phyloP scores from a whole-genome alignment of 176 grass and related monocot genomes.

The Tillandsia fasciculata region DNA sequence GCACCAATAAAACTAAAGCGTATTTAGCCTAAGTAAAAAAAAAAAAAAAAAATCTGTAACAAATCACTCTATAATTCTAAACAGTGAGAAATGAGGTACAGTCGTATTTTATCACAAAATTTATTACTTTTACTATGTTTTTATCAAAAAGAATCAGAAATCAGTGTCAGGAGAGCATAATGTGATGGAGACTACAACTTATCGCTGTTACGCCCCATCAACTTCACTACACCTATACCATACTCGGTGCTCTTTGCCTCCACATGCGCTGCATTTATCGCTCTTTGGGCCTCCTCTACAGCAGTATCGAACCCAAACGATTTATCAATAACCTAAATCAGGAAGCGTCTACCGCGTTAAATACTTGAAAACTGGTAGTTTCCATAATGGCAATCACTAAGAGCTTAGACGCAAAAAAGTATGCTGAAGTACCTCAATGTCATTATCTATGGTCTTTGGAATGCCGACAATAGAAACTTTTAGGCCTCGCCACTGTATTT shows the following conservation, averaged over 20 bases:
- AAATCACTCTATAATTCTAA: too few relatives aligned
- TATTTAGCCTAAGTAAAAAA: background rate
- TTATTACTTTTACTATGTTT: background rate
- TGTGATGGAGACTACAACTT: slow-evolving; percentile 22
- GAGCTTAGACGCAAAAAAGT: slow-evolving; percentile 1
- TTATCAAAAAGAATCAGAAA: slow-evolving; percentile 7
- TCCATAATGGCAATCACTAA: slow-evolving; percentile 19
- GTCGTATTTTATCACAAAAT: too few relatives aligned
- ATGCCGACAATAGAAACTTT: too few relatives aligned
- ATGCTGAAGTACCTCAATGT: too few relatives aligned
- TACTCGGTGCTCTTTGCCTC: slow-evolving; percentile 86
- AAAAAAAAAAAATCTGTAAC: background rate
- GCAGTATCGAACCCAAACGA: slow-evolving; percentile 98
- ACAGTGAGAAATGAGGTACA: too few relatives aligned
- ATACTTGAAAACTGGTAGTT: background rate
- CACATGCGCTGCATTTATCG: slow-evolving; percentile 95
- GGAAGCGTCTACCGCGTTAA: background rate
- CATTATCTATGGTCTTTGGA: too few relatives aligned
- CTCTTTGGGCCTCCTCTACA: slow-evolving; percentile 95
- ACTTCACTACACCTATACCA: slow-evolving; percentile 89
- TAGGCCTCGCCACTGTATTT: slow-evolving; percentile 60
- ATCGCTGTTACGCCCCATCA: slow-evolving; percentile 99
- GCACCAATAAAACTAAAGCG: slow-evolving; percentile 8
- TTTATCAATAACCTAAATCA: slow-evolving; percentile 82
- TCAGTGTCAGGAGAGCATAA: background rate